Evolutionary conservation across 768 basidiomycete species (phyloP).

Genomic region (Rhodotorula paludigena): DNA sequence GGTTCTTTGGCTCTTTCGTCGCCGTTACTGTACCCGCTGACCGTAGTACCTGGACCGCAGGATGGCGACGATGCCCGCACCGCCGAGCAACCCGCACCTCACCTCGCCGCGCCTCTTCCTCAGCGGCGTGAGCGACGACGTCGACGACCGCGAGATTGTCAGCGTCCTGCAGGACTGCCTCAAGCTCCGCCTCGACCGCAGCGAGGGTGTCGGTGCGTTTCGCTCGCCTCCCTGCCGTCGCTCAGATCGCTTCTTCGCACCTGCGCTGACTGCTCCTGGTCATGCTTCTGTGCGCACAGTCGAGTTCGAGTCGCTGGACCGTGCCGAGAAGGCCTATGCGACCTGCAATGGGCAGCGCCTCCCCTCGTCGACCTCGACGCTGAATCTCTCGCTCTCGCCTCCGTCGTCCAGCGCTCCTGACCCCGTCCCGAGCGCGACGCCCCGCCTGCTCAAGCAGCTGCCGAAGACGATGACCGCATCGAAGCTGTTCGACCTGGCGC

Average conservation of each 20-base stretch:
- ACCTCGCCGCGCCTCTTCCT: not conserved
- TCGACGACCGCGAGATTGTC: conserved; percentile 10
- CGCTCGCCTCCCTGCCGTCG: not conserved
- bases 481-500: conserved; percentile 76
- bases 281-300: not conserved
- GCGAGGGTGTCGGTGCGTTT: not conserved
- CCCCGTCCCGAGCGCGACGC: conserved; percentile 68
- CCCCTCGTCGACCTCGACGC: not conserved
- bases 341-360: conserved; percentile 14
- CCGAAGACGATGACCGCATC: conserved; percentile 64
- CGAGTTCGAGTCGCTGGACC: conserved; percentile 27
- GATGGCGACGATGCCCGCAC: not conserved
- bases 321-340: conserved; percentile 32
- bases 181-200: not conserved
- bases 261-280: too few species aligned
- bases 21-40: too few species aligned
- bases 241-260: not conserved
- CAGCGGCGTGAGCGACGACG: conserved; percentile 1
- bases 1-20: too few species aligned
- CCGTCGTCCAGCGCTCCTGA: conserved; percentile 49
- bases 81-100: conserved; percentile 10
- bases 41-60: too few species aligned
- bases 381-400: conserved; percentile 50
- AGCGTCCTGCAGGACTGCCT: conserved; percentile 18
- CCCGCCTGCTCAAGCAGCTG: conserved; percentile 78